Evolutionary conservation across 164 flowering plant species (phyloP).

Genomic region (Dillenia suffruticosa): DNA sequence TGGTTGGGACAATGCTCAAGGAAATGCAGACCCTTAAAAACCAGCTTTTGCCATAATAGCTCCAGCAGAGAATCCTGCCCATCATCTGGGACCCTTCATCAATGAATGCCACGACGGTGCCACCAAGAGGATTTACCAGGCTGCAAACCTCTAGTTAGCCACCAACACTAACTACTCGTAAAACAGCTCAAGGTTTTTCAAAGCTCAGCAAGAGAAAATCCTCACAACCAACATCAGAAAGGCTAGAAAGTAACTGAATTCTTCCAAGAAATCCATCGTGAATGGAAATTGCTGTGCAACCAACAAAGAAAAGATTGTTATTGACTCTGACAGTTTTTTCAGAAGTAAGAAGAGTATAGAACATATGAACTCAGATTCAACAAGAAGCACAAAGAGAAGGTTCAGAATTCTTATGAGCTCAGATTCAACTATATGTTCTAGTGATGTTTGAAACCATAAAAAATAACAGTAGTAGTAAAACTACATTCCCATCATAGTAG

Average conservation of each 20-base stretch:
- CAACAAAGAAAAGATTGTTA: neutral
- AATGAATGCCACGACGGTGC: constrained; percentile 14
- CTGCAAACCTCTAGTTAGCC: constrained; percentile 13
- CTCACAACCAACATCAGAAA: constrained; percentile 12
- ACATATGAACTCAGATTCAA: constrained; percentile 15
- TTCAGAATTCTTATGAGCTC: constrained; percentile 16
- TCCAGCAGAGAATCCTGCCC: constrained; percentile 15
- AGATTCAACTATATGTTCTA: constrained; percentile 19
- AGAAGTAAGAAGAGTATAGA: constrained; percentile 1
- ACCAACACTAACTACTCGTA: constrained; percentile 9
- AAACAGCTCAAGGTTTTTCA: constrained; percentile 9
- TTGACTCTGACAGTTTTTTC: neutral
- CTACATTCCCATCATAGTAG: constrained; percentile 10
- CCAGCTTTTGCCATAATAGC: constrained; percentile 19
- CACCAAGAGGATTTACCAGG: constrained; percentile 16
- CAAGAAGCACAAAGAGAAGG: constrained; percentile 20
- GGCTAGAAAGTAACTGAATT: constrained; percentile 22
- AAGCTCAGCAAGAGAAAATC: constrained; percentile 5
- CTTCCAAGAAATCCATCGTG: constrained; percentile 14
- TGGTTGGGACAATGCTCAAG: constrained; percentile 14
- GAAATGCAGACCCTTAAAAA: constrained; percentile 15
- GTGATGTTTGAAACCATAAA: constrained; percentile 13
- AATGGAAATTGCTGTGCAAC: constrained; percentile 15
- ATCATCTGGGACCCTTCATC: constrained; percentile 10
- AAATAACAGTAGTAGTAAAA: constrained; percentile 24